Evolutionary conservation across 108 stramenopile species (phyloP).

Genomic region (Nitzschia palea): DNA sequence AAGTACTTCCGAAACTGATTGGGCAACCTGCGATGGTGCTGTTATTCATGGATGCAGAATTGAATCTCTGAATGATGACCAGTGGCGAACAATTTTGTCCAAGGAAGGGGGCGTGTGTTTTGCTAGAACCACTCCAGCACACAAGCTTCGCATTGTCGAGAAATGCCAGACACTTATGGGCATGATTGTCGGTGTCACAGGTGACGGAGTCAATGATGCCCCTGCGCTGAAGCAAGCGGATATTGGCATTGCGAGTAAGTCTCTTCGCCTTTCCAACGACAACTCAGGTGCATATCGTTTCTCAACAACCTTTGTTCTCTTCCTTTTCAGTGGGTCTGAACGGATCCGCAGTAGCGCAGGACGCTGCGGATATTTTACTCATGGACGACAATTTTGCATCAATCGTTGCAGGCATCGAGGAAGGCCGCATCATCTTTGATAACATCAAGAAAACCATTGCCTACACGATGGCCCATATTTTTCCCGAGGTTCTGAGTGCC

Average conservation of each 20-base stretch:
- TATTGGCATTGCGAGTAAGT: too few relatives aligned
- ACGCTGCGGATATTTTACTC: too few relatives aligned
- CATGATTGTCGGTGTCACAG: conserved; percentile 78
- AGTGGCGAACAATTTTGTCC: conserved; percentile 1
- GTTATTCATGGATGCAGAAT: conserved; percentile 32
- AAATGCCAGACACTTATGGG: conserved; percentile 74
- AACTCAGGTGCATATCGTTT: too few relatives aligned
- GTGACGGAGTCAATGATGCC: conserved; percentile 96
- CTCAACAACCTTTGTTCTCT: too few relatives aligned
- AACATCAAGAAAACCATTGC: neutral
- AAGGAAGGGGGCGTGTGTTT: conserved; percentile 35
- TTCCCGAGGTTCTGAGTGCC: neutral
- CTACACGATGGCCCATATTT: neutral
- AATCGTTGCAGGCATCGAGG: too few relatives aligned
- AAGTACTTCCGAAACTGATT: conserved; percentile 56
- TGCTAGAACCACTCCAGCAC: conserved; percentile 80
- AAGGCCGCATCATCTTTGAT: too few relatives aligned
- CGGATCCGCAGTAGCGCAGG: neutral
- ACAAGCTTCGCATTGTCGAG: conserved; percentile 91
- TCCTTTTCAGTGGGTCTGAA: neutral
- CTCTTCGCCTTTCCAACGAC: too few relatives aligned
- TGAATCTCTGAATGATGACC: conserved; percentile 6
- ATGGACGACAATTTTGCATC: too few relatives aligned
- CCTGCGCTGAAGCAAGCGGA: conserved; percentile 92
- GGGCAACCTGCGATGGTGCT: conserved; percentile 62